These are phyloP conservation scores for Phytophthora podocarpi DNA, from an alignment of 352 stramenopile genomes.

Conservation along the genomic window DNA sequence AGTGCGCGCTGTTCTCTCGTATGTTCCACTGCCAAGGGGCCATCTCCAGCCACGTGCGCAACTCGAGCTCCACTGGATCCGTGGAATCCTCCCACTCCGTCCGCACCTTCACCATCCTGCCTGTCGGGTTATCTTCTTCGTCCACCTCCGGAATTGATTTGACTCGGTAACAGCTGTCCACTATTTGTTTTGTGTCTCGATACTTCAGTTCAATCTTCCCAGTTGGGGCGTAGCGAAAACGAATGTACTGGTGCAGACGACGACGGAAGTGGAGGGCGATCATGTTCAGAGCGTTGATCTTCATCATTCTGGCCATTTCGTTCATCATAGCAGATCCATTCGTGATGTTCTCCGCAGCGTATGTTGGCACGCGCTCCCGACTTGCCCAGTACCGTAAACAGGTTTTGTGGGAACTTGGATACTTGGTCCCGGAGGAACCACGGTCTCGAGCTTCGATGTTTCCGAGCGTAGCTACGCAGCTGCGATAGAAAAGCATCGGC, in stretches of 20 bases:
- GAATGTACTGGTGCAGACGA: neutral
- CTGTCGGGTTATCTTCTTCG: neutral
- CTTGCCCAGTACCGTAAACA: slow-evolving; percentile 5
- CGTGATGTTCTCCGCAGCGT: neutral
- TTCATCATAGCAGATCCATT: slow-evolving; percentile 1
- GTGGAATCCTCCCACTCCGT: neutral
- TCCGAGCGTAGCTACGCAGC: slow-evolving; percentile 14
- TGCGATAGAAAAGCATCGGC: slow-evolving; percentile 7
- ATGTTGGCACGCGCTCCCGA: neutral
- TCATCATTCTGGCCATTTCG: neutral
- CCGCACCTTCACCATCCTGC: neutral
- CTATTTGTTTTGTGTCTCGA: neutral
- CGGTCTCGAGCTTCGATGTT: neutral
- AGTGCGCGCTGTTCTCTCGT: neutral
- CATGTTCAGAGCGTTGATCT: neutral
- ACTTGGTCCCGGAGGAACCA: neutral
- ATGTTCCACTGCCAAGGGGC: neutral
- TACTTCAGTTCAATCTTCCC: neutral
- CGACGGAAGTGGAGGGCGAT: neutral
- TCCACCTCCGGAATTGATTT: neutral
- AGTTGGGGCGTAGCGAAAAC: neutral
- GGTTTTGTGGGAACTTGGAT: slow-evolving; percentile 11
- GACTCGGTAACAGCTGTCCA: neutral
- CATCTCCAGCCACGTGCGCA: neutral
- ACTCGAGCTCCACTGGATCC: neutral